Conservation (phyloP, 805 yeast genomes). For the Barnettozyma salicaria region DNA sequence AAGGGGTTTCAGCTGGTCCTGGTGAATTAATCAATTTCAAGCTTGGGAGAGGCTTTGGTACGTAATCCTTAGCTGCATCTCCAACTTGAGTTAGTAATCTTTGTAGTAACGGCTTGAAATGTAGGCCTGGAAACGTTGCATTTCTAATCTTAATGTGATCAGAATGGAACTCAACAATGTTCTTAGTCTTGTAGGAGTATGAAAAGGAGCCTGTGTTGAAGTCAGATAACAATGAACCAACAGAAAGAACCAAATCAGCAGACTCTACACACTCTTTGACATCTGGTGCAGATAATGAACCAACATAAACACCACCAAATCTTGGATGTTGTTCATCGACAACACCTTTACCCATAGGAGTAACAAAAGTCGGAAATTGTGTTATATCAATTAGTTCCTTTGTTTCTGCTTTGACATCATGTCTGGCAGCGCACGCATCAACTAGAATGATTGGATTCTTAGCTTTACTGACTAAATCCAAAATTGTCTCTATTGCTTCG, state of each 20-base stretch:
- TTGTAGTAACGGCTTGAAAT: conserved; percentile 54
- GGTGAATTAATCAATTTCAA: conserved; percentile 42
- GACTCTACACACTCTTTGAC: conserved; percentile 67
- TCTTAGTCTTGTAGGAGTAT: conserved; percentile 66
- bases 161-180: conserved; percentile 74
- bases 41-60: conserved; percentile 51
- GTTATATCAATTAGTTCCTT: conserved; percentile 56
- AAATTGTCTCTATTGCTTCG: conserved; percentile 52
- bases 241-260: conserved; percentile 68
- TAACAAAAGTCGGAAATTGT: conserved; percentile 75
- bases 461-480: conserved; percentile 49
- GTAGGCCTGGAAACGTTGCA: conserved; percentile 67
- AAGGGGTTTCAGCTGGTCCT: conserved; percentile 37
- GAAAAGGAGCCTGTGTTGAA: conserved; percentile 88
- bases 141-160: conserved; percentile 64
- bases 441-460: conserved; percentile 69
- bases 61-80: conserved; percentile 36
- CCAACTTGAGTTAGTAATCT: conserved; percentile 35
- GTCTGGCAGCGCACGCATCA: conserved; percentile 85
- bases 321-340: conserved; percentile 67
- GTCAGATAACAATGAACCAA: conserved; percentile 81
- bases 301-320: conserved; percentile 83
- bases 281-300: conserved; percentile 68
- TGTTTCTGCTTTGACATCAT: conserved; percentile 60
- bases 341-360: conserved; percentile 87